Percentiles rank a stretch among this genome's conserved stretches.
phyloP scores from a whole-genome alignment of 2,329 filamentous ascomycete genomes.

The Karstenula rhodostoma region DNA sequence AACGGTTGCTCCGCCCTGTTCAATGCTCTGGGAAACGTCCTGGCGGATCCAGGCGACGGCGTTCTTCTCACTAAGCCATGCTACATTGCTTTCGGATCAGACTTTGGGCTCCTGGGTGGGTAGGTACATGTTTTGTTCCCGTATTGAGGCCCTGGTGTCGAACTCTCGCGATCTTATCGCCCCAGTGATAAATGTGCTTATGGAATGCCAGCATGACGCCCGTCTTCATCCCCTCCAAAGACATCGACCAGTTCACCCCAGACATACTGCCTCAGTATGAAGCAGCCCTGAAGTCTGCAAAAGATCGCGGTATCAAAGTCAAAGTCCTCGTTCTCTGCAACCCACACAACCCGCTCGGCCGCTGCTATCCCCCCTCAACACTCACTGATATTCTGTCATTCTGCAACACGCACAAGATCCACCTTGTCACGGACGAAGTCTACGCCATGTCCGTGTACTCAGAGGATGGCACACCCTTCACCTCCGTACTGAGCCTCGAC shows the following conservation, averaged over 20 bases:
- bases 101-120: constrained; percentile 54
- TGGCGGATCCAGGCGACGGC: constrained; percentile 55
- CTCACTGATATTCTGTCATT: background rate
- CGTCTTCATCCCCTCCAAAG: constrained; percentile 50
- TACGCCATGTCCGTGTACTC: constrained; percentile 62
- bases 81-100: constrained; percentile 58
- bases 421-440: constrained; percentile 67
- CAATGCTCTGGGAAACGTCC: constrained; percentile 55
- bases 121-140: constrained; percentile 6
- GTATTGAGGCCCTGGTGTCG: no score
- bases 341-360: constrained; percentile 54
- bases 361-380: constrained; percentile 31
- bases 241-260: constrained; percentile 50
- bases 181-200: background rate
- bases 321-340: constrained; percentile 54
- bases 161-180: no score
- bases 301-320: constrained; percentile 43
- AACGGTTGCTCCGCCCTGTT: constrained; percentile 54
- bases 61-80: constrained; percentile 57
- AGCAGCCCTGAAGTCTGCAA: constrained; percentile 43
- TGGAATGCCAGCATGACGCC: constrained; percentile 38
- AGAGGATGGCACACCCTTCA: constrained; percentile 29
- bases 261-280: constrained; percentile 50
- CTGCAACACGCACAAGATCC: constrained; percentile 27
- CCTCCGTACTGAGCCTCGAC: constrained; percentile 30